These are phyloP conservation scores for Flagelloscypha sp. DNA, from an alignment of 768 basidiomycete species.

Conservation along the genomic window DNA sequence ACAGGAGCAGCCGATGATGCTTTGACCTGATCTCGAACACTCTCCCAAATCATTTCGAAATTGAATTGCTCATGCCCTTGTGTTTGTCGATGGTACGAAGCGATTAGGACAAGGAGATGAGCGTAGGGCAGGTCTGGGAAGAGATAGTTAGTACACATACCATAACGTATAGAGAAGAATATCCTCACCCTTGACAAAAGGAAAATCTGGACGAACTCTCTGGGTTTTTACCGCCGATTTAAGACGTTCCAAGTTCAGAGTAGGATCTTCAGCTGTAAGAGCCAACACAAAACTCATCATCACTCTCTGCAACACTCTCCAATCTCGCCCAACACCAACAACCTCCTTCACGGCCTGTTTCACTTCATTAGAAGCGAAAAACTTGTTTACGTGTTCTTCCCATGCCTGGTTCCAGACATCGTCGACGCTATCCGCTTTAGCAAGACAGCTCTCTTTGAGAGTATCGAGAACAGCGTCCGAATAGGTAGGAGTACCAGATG, in stretches of 20 bases:
- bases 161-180: neutral
- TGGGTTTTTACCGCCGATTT: slow-evolving; percentile 38
- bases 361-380: slow-evolving; percentile 43
- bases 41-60: slow-evolving; percentile 84
- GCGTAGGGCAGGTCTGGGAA: slow-evolving; percentile 67
- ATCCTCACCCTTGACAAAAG: slow-evolving; percentile 45
- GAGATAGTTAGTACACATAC: slow-evolving; percentile 1
- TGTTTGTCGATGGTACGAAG: slow-evolving; percentile 68
- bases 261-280: slow-evolving; percentile 46
- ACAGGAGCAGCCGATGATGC: slow-evolving; percentile 68
- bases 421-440: slow-evolving; percentile 15
- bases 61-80: slow-evolving; percentile 77
- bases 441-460: slow-evolving; percentile 16
- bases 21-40: slow-evolving; percentile 68
- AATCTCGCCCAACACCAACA: slow-evolving; percentile 52
- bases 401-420: slow-evolving; percentile 60
- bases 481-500: slow-evolving; percentile 46
- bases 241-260: slow-evolving; percentile 35
- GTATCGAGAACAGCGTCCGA: slow-evolving; percentile 31
- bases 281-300: slow-evolving; percentile 47
- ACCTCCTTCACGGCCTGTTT: slow-evolving; percentile 44
- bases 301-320: slow-evolving; percentile 48
- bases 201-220: slow-evolving; percentile 45
- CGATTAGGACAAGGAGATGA: slow-evolving; percentile 73
- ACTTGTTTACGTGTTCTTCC: slow-evolving; percentile 46